phyloP scores from a whole-genome alignment of 2,329 filamentous ascomycete genomes.

The Alternaria angustiovoidea region DNA sequence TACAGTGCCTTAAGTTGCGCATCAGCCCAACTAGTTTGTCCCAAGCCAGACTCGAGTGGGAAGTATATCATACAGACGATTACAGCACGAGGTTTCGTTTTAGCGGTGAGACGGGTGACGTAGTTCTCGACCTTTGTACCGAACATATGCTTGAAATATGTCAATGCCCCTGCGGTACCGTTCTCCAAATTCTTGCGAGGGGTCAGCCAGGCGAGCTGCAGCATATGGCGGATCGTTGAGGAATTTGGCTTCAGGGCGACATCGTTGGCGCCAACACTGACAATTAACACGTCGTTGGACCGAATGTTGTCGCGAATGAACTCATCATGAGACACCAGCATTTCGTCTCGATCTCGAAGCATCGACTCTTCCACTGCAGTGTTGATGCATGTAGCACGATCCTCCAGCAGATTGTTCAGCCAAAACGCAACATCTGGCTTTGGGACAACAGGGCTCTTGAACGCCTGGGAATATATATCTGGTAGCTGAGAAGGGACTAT shows the following conservation, averaged over 20 bases:
- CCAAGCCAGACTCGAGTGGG: slow-evolving; percentile 40
- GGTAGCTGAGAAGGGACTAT: slow-evolving; percentile 27
- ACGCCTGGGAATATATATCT: slow-evolving; percentile 37
- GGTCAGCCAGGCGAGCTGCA: slow-evolving; percentile 44
- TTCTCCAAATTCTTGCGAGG: slow-evolving; percentile 30
- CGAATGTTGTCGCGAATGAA: slow-evolving; percentile 48
- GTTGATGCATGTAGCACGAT: slow-evolving; percentile 48
- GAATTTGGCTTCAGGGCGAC: slow-evolving; percentile 41
- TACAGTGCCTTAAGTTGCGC: slow-evolving; percentile 35
- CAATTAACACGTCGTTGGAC: slow-evolving; percentile 42
- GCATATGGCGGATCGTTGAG: slow-evolving; percentile 43
- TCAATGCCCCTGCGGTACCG: slow-evolving; percentile 35
- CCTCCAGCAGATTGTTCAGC: slow-evolving; percentile 45
- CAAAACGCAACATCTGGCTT: slow-evolving; percentile 50
- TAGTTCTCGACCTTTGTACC: slow-evolving; percentile 39
- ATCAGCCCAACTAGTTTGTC: slow-evolving; percentile 47
- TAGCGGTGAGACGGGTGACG: slow-evolving; percentile 32
- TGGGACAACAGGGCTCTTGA: slow-evolving; percentile 29
- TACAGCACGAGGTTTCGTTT: slow-evolving; percentile 44
- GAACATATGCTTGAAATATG: slow-evolving; percentile 46
- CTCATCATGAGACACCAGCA: slow-evolving; percentile 42
- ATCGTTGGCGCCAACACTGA: slow-evolving; percentile 50
- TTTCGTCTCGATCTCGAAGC: slow-evolving; percentile 41
- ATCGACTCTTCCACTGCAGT: slow-evolving; percentile 46
- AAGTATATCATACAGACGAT: slow-evolving; percentile 52